Percentiles rank a stretch among this genome's conserved stretches.
Conservation (phyloP, 2,329 filamentous ascomycete genomes). For the Mariannaea sp. region DNA sequence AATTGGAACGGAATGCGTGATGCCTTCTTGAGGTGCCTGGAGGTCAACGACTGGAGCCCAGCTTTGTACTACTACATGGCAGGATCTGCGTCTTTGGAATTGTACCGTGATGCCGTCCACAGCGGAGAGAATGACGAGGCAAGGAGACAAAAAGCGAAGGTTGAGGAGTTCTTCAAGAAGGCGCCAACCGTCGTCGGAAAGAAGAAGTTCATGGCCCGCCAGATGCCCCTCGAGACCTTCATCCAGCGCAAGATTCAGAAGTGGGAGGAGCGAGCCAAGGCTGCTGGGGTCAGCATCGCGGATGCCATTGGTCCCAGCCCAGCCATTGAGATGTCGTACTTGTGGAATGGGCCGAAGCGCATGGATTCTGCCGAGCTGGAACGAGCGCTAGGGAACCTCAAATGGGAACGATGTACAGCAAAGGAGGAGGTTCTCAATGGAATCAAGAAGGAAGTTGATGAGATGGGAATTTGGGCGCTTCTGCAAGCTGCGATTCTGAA, state of each 20-base stretch:
- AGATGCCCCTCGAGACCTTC: constrained; percentile 89
- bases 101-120: constrained; percentile 69
- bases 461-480: constrained; percentile 68
- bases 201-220: constrained; percentile 87
- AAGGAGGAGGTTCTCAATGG: constrained; percentile 46
- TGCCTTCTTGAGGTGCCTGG: constrained; percentile 74
- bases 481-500: constrained; percentile 69
- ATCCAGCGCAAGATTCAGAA: constrained; percentile 82
- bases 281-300: constrained; percentile 68
- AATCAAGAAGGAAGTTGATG: constrained; percentile 60
- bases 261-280: constrained; percentile 79
- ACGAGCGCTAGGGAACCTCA: constrained; percentile 64
- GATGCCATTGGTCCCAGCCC: constrained; percentile 84
- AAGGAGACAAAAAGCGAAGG: constrained; percentile 62
- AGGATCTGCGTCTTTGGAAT: constrained; percentile 76
- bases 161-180: constrained; percentile 72
- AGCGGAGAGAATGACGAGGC: constrained; percentile 51
- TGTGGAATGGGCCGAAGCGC: constrained; percentile 88
- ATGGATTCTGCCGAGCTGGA: constrained; percentile 72
- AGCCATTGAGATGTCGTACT: constrained; percentile 86
- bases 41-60: constrained; percentile 90
- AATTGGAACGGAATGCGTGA: constrained; percentile 75
- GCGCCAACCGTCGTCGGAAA: constrained; percentile 77
- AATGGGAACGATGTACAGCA: constrained; percentile 66
- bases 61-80: constrained; percentile 89